Percentiles rank a stretch among this genome's conserved stretches.
Conservation (phyloP, 2,329 filamentous ascomycete species). For the Xylogone sp. region DNA sequence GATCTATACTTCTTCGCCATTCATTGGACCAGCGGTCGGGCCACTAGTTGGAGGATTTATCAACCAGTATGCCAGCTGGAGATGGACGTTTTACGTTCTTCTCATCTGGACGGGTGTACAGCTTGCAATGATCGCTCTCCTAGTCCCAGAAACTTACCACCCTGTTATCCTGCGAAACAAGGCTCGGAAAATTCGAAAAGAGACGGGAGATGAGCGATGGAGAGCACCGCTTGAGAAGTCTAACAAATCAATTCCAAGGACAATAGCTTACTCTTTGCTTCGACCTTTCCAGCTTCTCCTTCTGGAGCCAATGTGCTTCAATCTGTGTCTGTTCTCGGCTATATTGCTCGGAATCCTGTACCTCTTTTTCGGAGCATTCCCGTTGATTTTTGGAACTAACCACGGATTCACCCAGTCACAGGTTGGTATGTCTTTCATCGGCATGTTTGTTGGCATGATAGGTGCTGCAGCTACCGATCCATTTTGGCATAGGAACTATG, state of each 20-base stretch:
- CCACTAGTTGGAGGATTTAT: constrained; percentile 75
- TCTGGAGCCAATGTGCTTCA: constrained; percentile 81
- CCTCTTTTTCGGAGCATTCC: constrained; percentile 87
- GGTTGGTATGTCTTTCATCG: constrained; percentile 73
- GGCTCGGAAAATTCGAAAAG: constrained; percentile 63
- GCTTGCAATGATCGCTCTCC: constrained; percentile 59
- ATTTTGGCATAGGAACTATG: constrained; percentile 61
- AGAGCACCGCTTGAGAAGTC: constrained; percentile 72
- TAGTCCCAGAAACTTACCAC: constrained; percentile 87
- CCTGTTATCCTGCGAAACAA: constrained; percentile 71
- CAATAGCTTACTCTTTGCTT: constrained; percentile 55
- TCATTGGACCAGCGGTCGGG: constrained; percentile 57
- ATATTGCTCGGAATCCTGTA: constrained; percentile 86
- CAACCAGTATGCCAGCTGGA: constrained; percentile 69
- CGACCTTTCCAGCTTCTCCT: constrained; percentile 71
- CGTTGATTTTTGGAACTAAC: constrained; percentile 69
- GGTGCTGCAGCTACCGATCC: constrained; percentile 59
- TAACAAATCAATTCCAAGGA: constrained; percentile 61
- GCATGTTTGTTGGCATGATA: constrained; percentile 66
- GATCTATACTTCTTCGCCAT: constrained; percentile 66
- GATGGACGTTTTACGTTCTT: constrained; percentile 82
- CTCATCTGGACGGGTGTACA: constrained; percentile 75
- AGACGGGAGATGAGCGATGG: constrained; percentile 76
- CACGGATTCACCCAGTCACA: constrained; percentile 79
- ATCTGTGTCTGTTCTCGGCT: constrained; percentile 77